Evolutionary conservation across 208 protist species (phyloP).

Genomic region (Leishmania martiniquensis): DNA sequence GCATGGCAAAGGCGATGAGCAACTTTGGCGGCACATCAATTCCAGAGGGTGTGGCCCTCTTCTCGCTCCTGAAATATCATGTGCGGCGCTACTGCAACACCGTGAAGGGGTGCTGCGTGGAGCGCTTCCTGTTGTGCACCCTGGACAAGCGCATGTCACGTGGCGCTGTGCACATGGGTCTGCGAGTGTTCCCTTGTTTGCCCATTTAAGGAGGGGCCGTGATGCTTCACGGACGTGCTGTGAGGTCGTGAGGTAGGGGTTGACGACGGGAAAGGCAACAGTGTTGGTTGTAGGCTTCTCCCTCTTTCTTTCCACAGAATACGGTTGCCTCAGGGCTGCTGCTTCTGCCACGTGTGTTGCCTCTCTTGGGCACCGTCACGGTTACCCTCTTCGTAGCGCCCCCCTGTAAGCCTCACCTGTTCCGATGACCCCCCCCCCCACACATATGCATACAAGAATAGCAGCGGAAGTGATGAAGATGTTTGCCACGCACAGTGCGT

Average conservation of each 20-base stretch:
- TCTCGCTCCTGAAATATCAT: constrained; percentile 87
- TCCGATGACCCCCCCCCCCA: not conserved
- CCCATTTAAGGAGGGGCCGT: not conserved
- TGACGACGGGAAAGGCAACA: not conserved
- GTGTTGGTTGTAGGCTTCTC: not conserved
- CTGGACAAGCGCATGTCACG: constrained; percentile 71
- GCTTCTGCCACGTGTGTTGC: too few relatives aligned
- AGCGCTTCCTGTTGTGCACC: constrained; percentile 74
- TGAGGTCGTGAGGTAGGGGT: not conserved
- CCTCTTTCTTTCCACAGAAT: not conserved
- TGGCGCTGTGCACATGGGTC: constrained; percentile 57
- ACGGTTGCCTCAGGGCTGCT: not conserved
- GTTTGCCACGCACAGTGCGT: not conserved
- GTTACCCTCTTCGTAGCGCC: not conserved
- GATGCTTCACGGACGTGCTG: too few relatives aligned
- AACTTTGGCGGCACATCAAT: constrained; percentile 39
- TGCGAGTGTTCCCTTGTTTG: constrained; percentile 62
- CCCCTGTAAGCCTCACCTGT: not conserved
- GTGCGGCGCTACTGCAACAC: constrained; percentile 72
- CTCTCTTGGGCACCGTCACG: not conserved
- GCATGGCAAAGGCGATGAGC: constrained; percentile 24
- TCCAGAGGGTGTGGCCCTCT: constrained; percentile 72
- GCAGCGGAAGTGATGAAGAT: not conserved
- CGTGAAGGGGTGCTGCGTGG: constrained; percentile 57
- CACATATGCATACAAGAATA: too few relatives aligned